A percentile compares a stretch with the other conserved stretches of the same genome.
These are phyloP conservation scores for Halophytophthora polymorphica DNA, from an alignment of 352 stramenopile species.

Conservation along the genomic window DNA sequence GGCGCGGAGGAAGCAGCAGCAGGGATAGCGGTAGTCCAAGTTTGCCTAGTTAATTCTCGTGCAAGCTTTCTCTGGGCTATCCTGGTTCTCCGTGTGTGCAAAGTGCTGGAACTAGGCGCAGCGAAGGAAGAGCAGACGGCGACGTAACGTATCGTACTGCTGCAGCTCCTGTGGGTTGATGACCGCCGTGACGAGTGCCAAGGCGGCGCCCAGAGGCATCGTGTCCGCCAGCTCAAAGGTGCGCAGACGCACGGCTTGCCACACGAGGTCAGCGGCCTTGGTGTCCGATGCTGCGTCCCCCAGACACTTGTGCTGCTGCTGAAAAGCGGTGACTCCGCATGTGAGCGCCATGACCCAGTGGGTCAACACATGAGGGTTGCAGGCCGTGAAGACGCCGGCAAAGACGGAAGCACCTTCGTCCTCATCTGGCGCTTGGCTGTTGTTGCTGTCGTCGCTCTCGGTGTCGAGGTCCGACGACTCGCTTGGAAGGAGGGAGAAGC, in stretches of 20 bases:
- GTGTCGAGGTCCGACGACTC: neutral
- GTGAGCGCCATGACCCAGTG: slow-evolving; percentile 38
- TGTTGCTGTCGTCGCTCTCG: slow-evolving; percentile 3
- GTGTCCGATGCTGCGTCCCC: neutral
- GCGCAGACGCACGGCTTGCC: slow-evolving; percentile 41
- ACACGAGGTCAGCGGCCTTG: slow-evolving; percentile 25
- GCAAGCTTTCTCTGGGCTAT: no score
- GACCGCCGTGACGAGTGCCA: slow-evolving; percentile 7
- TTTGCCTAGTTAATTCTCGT: no score
- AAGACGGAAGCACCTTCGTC: neutral
- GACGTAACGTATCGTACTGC: slow-evolving; percentile 7
- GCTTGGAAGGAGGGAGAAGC: slow-evolving; percentile 15
- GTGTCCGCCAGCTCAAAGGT: slow-evolving; percentile 36
- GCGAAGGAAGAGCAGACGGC: slow-evolving; percentile 8
- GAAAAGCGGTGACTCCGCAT: slow-evolving; percentile 36
- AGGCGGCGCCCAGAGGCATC: slow-evolving; percentile 13
- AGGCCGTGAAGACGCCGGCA: slow-evolving; percentile 5
- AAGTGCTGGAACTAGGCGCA: no score
- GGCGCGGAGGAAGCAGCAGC: slow-evolving; percentile 17
- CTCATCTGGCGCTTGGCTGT: neutral
- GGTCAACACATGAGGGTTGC: slow-evolving; percentile 9
- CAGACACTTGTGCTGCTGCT: slow-evolving; percentile 16
- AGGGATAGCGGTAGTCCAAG: no score
- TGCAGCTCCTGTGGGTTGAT: slow-evolving; percentile 10
- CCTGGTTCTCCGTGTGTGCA: no score